Evolutionary conservation across 2,329 filamentous ascomycete genomes (phyloP).

Genomic region (Claviceps pusilla): DNA sequence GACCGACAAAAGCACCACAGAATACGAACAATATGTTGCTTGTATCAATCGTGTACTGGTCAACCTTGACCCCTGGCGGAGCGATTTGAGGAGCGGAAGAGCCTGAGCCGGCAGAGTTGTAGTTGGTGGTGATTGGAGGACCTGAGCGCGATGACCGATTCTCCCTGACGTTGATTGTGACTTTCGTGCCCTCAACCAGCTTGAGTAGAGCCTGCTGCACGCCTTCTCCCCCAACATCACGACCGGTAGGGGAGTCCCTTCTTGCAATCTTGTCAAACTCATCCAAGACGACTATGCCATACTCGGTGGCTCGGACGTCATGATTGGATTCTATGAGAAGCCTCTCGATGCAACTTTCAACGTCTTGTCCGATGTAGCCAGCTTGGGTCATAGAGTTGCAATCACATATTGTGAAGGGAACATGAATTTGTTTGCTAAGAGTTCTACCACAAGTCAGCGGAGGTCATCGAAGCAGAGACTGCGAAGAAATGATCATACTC

Average conservation of each 20-base stretch:
- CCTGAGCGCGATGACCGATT: constrained; percentile 44
- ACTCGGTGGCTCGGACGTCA: constrained; percentile 67
- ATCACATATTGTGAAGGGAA: constrained; percentile 89
- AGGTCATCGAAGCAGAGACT: no score
- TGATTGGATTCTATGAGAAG: constrained; percentile 83
- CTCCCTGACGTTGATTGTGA: constrained; percentile 80
- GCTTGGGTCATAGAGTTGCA: constrained; percentile 94
- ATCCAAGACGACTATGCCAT: constrained; percentile 88
- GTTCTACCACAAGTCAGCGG: constrained; percentile 43
- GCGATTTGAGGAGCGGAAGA: constrained; percentile 30
- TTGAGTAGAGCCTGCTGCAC: constrained; percentile 93
- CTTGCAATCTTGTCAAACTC: constrained; percentile 96
- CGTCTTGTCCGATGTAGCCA: constrained; percentile 94
- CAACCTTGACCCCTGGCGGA: constrained; percentile 36
- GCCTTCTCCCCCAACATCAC: constrained; percentile 90
- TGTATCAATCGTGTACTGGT: constrained; percentile 66
- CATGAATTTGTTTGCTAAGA: constrained; percentile 78
- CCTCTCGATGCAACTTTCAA: constrained; percentile 87
- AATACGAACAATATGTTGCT: constrained; percentile 97
- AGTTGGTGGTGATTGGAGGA: constrained; percentile 37
- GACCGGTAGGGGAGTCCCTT: constrained; percentile 71
- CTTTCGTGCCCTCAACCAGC: constrained; percentile 87
- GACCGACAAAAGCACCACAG: constrained; percentile 83
- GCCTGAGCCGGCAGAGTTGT: constrained; percentile 28
- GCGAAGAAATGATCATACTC: constrained; percentile 31